A percentile compares a stretch with the other conserved stretches of the same genome.
Evolutionary conservation across 1,284 basidiomycete genomes (phyloP).

Genomic region (Chalciporus piperatoides): DNA sequence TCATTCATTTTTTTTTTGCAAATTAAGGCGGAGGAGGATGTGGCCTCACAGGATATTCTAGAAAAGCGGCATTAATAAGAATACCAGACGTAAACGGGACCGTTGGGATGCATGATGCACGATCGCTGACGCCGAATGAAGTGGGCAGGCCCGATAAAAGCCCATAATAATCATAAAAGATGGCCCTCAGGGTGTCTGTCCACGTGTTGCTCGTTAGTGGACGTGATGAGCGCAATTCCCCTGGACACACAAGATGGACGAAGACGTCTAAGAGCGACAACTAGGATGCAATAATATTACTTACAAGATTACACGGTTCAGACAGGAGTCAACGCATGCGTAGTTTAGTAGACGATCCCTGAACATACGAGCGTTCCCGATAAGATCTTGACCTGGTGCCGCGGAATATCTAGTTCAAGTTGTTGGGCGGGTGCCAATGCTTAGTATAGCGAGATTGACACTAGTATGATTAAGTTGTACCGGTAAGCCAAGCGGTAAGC

Average conservation of each 20-base stretch:
- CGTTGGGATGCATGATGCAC: conserved; percentile 23
- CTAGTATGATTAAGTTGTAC: too few relatives aligned
- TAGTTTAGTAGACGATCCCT: not conserved
- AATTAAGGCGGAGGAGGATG: conserved; percentile 17
- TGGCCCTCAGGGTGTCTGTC: not conserved
- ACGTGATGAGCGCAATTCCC: not conserved
- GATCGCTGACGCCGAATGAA: not conserved
- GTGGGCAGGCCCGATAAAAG: not conserved
- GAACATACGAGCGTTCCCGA: too few relatives aligned
- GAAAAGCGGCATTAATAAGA: conserved; percentile 16
- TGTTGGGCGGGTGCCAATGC: too few relatives aligned
- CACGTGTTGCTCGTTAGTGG: not conserved
- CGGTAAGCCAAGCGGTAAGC: too few relatives aligned
- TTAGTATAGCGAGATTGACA: too few relatives aligned
- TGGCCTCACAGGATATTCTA: conserved; percentile 15
- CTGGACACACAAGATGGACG: not conserved
- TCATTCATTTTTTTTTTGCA: conserved; percentile 4
- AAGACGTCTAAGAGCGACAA: not conserved
- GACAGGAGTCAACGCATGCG: not conserved
- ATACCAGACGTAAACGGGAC: conserved; percentile 25
- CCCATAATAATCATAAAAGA: not conserved
- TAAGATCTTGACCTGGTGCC: too few relatives aligned
- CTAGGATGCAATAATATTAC: not conserved
- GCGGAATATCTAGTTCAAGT: too few relatives aligned
- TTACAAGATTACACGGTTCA: not conserved